These are phyloP conservation scores for Globisporangium orthogonon DNA, from an alignment of 352 stramenopile species.

Conservation along the genomic window DNA sequence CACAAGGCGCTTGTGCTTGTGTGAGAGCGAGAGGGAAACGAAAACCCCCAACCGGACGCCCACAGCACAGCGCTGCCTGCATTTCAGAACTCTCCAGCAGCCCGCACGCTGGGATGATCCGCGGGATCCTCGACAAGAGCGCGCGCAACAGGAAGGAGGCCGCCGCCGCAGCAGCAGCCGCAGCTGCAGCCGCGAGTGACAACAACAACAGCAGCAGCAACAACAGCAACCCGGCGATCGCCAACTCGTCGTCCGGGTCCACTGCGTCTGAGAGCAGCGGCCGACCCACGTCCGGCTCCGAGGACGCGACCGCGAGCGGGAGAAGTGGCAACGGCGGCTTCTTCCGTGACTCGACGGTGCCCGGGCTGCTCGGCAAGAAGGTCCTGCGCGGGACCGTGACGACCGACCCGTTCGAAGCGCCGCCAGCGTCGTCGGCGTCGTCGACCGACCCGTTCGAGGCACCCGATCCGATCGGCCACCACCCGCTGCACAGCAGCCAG, in stretches of 20 bases:
- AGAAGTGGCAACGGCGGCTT: neutral
- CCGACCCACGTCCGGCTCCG: constrained; percentile 7
- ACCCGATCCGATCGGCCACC: neutral
- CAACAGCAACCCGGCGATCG: constrained; percentile 2
- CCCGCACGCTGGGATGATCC: constrained; percentile 11
- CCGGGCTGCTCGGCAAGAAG: constrained; percentile 12
- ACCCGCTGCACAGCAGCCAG: constrained; percentile 15
- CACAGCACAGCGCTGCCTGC: too few species aligned
- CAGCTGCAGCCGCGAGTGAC: neutral
- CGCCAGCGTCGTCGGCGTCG: neutral
- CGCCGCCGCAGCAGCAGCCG: neutral
- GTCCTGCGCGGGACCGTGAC: constrained; percentile 8
- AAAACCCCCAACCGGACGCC: neutral
- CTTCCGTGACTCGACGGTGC: constrained; percentile 13
- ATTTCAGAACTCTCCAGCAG: neutral
- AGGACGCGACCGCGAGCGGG: constrained; percentile 4
- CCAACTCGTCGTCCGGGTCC: constrained; percentile 8
- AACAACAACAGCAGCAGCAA: constrained; percentile 1
- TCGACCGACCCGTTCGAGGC: constrained; percentile 1
- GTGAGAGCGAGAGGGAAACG: neutral
- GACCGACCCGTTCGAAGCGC: neutral
- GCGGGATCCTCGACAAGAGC: constrained; percentile 15
- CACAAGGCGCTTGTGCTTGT: too few species aligned
- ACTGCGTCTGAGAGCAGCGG: neutral
- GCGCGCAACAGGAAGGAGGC: constrained; percentile 1